Evolutionary conservation across 2,329 filamentous ascomycete genomes (phyloP).

Genomic region (Paraphoma sp.): DNA sequence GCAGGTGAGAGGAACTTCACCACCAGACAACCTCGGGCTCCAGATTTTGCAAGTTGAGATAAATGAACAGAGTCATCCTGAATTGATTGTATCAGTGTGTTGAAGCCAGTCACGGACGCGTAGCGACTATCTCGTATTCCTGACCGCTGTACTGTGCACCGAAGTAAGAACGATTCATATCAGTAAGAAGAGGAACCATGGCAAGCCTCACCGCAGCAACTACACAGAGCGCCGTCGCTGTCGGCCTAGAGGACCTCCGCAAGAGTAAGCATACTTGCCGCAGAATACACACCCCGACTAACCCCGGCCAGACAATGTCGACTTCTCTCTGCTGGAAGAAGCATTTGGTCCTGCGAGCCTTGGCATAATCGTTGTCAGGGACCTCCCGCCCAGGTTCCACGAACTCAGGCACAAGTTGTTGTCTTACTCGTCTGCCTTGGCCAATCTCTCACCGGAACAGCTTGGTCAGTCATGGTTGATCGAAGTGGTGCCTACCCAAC

Average conservation of each 20-base stretch:
- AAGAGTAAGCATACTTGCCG: conserved; percentile 46
- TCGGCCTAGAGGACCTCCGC: conserved; percentile 50
- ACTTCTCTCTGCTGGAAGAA: conserved; percentile 71
- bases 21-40: conserved; percentile 13
- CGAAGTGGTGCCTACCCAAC: background rate
- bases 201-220: conserved; percentile 27
- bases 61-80: background rate
- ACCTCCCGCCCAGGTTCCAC: conserved; percentile 75
- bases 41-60: background rate
- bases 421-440: conserved; percentile 88
- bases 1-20: conserved; percentile 32
- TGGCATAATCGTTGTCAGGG: conserved; percentile 92
- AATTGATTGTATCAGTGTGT: conserved; percentile 6
- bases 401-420: conserved; percentile 76
- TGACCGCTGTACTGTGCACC: no score
- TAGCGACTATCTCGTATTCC: background rate
- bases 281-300: background rate
- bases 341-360: conserved; percentile 91
- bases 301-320: conserved; percentile 63
- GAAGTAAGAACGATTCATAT: no score
- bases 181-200: conserved; percentile 3
- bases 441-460: conserved; percentile 74
- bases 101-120: background rate
- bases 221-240: conserved; percentile 38
- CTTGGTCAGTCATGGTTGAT: conserved; percentile 63